Evolutionary conservation across 306 rosid species (phyloP), one percentile per base, ranked within the genome.

Genomic region (Vigna nakashimae): DNA sequence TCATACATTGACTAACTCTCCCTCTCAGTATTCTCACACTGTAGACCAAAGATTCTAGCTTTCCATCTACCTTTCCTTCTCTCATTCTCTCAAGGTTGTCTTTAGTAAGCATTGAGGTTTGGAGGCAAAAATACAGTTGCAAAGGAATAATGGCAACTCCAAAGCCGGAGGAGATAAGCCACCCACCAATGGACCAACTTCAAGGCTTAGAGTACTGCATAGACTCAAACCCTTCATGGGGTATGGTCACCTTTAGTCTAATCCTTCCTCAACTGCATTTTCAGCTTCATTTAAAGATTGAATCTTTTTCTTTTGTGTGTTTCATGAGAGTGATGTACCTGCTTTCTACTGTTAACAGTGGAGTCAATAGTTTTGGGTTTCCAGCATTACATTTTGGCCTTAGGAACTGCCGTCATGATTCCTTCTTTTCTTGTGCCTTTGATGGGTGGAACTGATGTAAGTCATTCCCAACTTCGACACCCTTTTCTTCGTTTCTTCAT

Each of bases 371-470:
- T 87, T 88, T 67, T 95, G 84, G 99, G 98, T 9, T 95, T 95
- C 79, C 99, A 95, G 90, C 99, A 95, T 86, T 92, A 95, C 86
- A 88, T 95, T 88, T 75, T 95, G 89, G 90, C 98, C 20, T 84
- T 95, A 81, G 99, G 99, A 85, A 95, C 98, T 85, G 99, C 98
- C 14, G 98, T 95, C 40, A 95, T 95, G 98, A 95, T 95, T 80
- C 99, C 99, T 60, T 86, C 99, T 64, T 95, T 95, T 77, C 99
- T 91, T 69, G 99, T 95, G 82, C 98, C 97, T 78, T 73, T 89
- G 58, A 95, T 95, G 99, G 99, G 99, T 66, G 99, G 99, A 43
- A 86, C 71, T 82, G 96, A 88, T 88, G 99, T 95, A 89, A 87
- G 91, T 72, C 70, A 45, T 77, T 60, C 79, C 67, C 62, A 58